Evolutionary conservation across 2,329 filamentous ascomycete species (phyloP).

Genomic region (Helotiales sp.): DNA sequence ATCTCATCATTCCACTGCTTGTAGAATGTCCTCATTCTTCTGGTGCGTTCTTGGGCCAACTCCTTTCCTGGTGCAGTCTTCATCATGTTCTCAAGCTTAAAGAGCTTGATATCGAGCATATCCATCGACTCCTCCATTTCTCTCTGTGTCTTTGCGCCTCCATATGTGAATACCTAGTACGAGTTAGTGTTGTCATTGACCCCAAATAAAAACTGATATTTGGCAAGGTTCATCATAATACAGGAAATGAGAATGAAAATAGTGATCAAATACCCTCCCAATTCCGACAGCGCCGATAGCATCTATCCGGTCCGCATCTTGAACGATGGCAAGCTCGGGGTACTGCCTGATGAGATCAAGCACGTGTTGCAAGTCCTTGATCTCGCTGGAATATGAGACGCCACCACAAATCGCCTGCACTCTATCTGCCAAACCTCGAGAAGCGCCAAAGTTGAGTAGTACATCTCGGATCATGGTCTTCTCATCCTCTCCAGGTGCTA

Average conservation of each 20-base stretch:
- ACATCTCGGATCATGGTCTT: conserved; percentile 55
- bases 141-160: conserved; percentile 58
- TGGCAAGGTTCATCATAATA: no score
- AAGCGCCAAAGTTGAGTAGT: conserved; percentile 57
- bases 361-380: conserved; percentile 60
- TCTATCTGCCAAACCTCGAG: conserved; percentile 56
- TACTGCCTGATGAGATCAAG: conserved; percentile 59
- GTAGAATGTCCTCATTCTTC: conserved; percentile 50
- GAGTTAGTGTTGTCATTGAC: conserved; percentile 68
- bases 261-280: not conserved
- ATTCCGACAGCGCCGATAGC: conserved; percentile 68
- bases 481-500: conserved; percentile 48
- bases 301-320: conserved; percentile 92
- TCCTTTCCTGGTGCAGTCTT: conserved; percentile 56
- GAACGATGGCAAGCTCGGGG: conserved; percentile 80
- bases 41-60: conserved; percentile 52
- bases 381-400: conserved; percentile 77
- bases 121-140: conserved; percentile 63
- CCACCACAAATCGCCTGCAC: conserved; percentile 73
- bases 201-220: no score
- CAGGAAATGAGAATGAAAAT: no score
- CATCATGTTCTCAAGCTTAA: conserved; percentile 55
- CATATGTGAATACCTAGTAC: conserved; percentile 73
- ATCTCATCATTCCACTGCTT: conserved; percentile 56
- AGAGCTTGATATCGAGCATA: conserved; percentile 75